phyloP scores from a whole-genome alignment of 139 green algal species.

The Volvox africanus region DNA sequence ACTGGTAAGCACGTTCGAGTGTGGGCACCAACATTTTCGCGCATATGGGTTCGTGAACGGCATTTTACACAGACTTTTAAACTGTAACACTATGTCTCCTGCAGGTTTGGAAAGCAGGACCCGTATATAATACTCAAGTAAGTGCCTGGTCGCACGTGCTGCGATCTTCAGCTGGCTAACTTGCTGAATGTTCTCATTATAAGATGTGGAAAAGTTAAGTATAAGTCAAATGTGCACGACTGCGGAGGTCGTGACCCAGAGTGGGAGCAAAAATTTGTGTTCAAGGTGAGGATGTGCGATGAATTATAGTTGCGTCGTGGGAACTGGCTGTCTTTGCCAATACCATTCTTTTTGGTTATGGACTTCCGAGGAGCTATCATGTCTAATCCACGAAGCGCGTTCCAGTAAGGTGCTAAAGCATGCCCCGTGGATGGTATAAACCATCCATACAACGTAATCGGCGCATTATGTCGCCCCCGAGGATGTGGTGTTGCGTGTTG shows the following conservation, averaged over 20 bases:
- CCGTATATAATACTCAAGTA: slow-evolving; percentile 21
- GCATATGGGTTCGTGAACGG: background rate
- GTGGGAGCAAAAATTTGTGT: slow-evolving; percentile 23
- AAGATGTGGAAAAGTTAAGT: slow-evolving; percentile 6
- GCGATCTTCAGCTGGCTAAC: background rate
- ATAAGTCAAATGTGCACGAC: background rate
- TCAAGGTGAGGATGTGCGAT: background rate
- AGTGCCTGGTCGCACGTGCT: background rate
- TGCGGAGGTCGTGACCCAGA: background rate
- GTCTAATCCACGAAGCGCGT: background rate
- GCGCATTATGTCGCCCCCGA: background rate
- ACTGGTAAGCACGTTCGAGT: background rate
- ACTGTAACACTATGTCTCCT: background rate
- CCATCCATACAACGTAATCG: background rate
- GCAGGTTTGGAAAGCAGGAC: slow-evolving; percentile 31
- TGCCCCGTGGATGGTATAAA: background rate
- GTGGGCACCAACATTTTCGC: background rate
- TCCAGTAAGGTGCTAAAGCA: background rate
- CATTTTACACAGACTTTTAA: background rate
- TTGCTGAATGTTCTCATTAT: background rate
- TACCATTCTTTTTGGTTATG: background rate
- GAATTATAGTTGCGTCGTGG: background rate
- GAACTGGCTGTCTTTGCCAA: background rate
- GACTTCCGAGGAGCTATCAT: background rate
- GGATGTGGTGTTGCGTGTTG: background rate